These are phyloP conservation scores for Clohesyomyces aquaticus DNA, from an alignment of 495 filamentous ascomycete species.

Conservation along the genomic window DNA sequence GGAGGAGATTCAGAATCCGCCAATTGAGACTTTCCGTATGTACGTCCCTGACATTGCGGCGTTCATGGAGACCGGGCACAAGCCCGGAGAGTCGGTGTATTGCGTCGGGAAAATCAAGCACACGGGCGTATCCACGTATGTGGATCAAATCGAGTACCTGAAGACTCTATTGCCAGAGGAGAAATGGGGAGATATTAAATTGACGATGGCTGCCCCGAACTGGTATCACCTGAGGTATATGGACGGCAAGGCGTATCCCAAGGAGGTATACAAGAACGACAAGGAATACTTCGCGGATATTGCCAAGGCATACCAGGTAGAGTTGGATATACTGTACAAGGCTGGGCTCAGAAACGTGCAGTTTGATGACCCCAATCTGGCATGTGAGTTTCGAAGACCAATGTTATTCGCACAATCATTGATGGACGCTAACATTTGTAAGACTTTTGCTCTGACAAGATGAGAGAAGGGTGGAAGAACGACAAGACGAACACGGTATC, in stretches of 20 bases:
- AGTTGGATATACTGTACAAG: conserved; percentile 63
- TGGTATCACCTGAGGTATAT: conserved; percentile 70
- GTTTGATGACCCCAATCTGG: conserved; percentile 68
- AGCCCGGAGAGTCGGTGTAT: conserved; percentile 74
- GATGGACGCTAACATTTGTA: background rate
- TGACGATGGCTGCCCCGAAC: conserved; percentile 67
- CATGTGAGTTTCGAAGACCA: conserved; percentile 49
- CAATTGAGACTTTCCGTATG: conserved; percentile 65
- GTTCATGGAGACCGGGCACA: conserved; percentile 69
- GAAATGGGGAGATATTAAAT: conserved; percentile 59
- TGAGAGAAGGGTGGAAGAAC: conserved; percentile 63
- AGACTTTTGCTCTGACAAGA: conserved; percentile 65
- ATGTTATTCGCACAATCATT: background rate
- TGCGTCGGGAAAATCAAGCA: conserved; percentile 58
- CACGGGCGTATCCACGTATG: conserved; percentile 51
- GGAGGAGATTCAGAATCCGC: conserved; percentile 62
- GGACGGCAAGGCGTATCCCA: conserved; percentile 59
- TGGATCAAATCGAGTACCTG: conserved; percentile 62
- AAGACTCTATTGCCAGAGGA: conserved; percentile 55
- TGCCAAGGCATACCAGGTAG: conserved; percentile 62
- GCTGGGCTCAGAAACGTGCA: conserved; percentile 67
- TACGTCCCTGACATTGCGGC: conserved; percentile 82
- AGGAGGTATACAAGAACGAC: conserved; percentile 60
- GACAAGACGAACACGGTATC: conserved; percentile 58
- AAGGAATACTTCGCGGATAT: conserved; percentile 66